Percentiles rank a stretch among this genome's conserved stretches.
phyloP scores from a whole-genome alignment of 2,329 filamentous ascomycete species.

The Epichloe scottii region DNA sequence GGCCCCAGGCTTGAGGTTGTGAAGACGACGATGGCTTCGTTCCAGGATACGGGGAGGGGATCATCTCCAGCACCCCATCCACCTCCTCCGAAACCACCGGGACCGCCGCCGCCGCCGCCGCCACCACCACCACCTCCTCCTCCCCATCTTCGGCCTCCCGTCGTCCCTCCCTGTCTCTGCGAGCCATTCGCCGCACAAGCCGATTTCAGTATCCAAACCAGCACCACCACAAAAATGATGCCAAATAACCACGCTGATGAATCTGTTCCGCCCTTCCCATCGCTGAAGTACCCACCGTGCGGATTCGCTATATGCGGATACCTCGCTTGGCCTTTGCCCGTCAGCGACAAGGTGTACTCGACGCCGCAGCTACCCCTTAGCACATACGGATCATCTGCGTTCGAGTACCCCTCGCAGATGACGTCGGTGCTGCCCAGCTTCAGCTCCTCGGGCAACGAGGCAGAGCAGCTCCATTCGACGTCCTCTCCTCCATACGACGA shows the following conservation, averaged over 20 bases:
- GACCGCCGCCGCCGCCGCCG: conserved; percentile 8
- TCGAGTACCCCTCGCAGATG: conserved; percentile 77
- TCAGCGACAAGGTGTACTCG: conserved; percentile 73
- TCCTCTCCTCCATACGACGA: conserved; percentile 67
- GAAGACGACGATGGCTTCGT: conserved; percentile 20
- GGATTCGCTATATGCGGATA: conserved; percentile 45
- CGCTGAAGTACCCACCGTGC: conserved; percentile 22
- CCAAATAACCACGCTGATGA: conserved; percentile 40
- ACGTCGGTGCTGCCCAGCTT: conserved; percentile 79
- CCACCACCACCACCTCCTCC: conserved; percentile 13
- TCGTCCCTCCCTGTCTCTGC: conserved; percentile 11
- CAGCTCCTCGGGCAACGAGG: conserved; percentile 45
- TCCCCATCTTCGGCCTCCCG: conserved; percentile 15
- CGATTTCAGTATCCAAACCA: conserved; percentile 49
- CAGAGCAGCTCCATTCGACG: conserved; percentile 81
- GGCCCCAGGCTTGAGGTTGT: conserved; percentile 43
- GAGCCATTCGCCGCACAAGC: conserved; percentile 24
- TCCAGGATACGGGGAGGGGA: conserved; percentile 37
- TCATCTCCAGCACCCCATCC: conserved; percentile 31
- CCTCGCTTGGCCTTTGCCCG: conserved; percentile 58
- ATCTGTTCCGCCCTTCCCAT: conserved; percentile 19
- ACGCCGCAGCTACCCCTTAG: conserved; percentile 87
- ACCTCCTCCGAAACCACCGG: conserved; percentile 18
- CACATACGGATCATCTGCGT: conserved; percentile 69
- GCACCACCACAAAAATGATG: conserved; percentile 46